Evolutionary conservation across 768 basidiomycete species (phyloP).

Genomic region (Mycena vitilis): DNA sequence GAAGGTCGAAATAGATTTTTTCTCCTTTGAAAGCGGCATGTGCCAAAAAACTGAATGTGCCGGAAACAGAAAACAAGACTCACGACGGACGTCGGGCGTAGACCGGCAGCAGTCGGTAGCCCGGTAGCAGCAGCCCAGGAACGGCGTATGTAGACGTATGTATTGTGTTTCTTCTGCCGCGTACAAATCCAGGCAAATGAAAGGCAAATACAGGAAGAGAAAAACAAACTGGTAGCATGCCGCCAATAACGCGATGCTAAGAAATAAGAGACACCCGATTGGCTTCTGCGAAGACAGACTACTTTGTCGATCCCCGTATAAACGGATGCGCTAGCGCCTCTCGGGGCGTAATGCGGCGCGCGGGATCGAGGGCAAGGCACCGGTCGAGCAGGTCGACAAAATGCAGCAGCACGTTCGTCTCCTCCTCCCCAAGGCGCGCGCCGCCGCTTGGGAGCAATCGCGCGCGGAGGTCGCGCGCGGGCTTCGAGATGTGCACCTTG

Average conservation of each 20-base stretch:
- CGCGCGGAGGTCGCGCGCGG: constrained; percentile 82
- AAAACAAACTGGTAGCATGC: constrained; percentile 4
- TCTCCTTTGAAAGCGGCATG: not conserved
- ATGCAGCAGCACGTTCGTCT: constrained; percentile 78
- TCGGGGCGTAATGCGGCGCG: constrained; percentile 86
- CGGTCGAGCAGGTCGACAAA: constrained; percentile 95
- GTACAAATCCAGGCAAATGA: constrained; percentile 21
- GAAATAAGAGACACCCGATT: not conserved
- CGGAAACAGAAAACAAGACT: not conserved
- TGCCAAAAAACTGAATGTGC: not conserved
- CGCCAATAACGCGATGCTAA: no score
- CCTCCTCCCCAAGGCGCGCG: constrained; percentile 85
- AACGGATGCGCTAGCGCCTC: constrained; percentile 92
- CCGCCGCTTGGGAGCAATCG: constrained; percentile 74
- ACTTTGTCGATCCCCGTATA: constrained; percentile 64
- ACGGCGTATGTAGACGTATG: not conserved
- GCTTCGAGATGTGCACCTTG: constrained; percentile 86
- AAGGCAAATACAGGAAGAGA: not conserved
- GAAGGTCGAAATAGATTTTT: not conserved
- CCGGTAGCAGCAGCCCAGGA: not conserved
- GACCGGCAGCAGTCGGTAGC: no score
- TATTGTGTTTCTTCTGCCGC: constrained; percentile 15
- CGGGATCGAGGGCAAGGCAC: constrained; percentile 88
- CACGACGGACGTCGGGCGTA: not conserved
- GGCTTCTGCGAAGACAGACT: not conserved